Evolutionary conservation across 2,329 filamentous ascomycete genomes (phyloP), one percentile per base, ranked within the genome.

Genomic region (Dendrostoma leiphaemia): DNA sequence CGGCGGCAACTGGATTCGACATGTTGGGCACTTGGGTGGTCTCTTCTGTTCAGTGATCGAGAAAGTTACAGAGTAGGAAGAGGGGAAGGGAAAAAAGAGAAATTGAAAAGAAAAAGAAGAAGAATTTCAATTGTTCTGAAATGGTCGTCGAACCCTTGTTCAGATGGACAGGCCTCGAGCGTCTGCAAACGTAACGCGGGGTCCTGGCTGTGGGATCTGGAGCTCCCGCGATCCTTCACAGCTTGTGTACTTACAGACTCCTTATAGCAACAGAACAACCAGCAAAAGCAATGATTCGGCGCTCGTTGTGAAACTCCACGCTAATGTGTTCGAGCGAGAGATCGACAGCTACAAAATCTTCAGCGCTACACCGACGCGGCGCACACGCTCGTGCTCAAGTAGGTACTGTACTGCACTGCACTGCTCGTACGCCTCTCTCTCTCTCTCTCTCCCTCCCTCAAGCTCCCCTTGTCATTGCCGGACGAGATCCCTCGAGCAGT

Each of bases 1-100:
- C 79, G 51, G 63, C 72, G 65, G 59, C 44, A 28, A 53, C 34
- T 8, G 53, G 17, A 37, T 57, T 58, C 13, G 56, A 56, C 56
- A 57, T 57, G 47, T 12, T 48, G 55, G 51, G 44, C 44, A 17
- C 17, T 19, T 46, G 5, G 29, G 5, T 45, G 3, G 26, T n/a
- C n/a, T n/a, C n/a, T n/a, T n/a, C n/a, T n/a, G n/a, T n/a, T n/a
- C 26, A 24, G 26, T 31, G 41, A n/a, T 28, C 9, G 19, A 38
- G n/a, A 31, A 21, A 45, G 5, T 29, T 28, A 45, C 24, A 26
- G 41, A 45, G 31, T 37, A 6, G 13, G 34, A 6, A 37, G 13
- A 37, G 6, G 13, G 17, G 17, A 15, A 15, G 34, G 13, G 17
- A 37, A 37, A 37, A 37, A 15, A 15, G 13, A 37, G 34, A 37